Base-by-base conservation (phyloP, 345 rosid genomes). In the Theobroma cacao region DNA sequence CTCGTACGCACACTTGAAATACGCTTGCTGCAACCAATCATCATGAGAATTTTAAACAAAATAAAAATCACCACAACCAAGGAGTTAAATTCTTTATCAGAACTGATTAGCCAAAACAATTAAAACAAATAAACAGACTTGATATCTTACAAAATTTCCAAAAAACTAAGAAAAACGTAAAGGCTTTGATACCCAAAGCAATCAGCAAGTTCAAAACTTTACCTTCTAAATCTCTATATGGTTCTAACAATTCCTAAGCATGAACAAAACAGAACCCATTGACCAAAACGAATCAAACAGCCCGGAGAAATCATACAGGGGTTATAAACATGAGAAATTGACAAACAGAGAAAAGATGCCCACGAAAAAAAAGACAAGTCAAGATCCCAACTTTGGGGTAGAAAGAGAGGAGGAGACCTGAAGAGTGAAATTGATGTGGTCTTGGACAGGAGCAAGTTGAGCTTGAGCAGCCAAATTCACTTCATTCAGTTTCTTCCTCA, bases 351-450 rank as follows among this genome's bases (percentile, higher is more conserved):
- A 28, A 30, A 30, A 50, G 17, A 20, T 10, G 0, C 61, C 58
- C 61, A 59, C 24, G 20, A 6, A 18, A 28, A n/a, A 60, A 61
- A n/a, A 41, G 1, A 61, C 12, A 26, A 14, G 34, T 14, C 67
- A 67, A 34, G 18, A 22, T 20, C 31, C 14, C 11, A 58, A 65
- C n/a, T 53, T 73, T 79, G 9, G 66, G 11, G 26, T 8, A 73
- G 50, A 69, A 43, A 75, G 66, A 76, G 64, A 43, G 22, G 60
- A 26, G 55, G 60, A 56, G 75, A 90, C 99, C 91, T 95, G 99
- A 78, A 95, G 96, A 30, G 93, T 93, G 91, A 90, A 95, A 81
- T 90, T 91, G 86, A 95, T 85, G 77, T 95, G 98, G 77, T 95
- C 94, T 84, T 93, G 94, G 12, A 95, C 78, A 7, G 93, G 90